These are phyloP conservation scores for Waltergamsia citrina DNA, from an alignment of 2,329 filamentous ascomycete genomes.

Conservation along the genomic window DNA sequence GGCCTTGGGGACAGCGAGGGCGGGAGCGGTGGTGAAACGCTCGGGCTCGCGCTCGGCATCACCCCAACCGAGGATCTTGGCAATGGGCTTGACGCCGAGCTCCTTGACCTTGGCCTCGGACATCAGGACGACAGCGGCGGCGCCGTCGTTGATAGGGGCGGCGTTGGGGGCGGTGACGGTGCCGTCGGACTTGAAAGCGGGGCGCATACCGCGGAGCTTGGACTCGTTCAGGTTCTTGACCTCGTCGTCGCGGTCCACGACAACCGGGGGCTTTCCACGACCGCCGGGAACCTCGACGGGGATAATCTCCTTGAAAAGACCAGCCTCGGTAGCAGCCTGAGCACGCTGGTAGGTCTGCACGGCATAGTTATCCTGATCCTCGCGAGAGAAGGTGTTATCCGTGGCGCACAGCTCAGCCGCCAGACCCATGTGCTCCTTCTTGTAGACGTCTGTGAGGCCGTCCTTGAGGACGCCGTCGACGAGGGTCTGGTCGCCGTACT, in stretches of 20 bases:
- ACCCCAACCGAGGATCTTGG: slow-evolving; percentile 95
- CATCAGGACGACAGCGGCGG: slow-evolving; percentile 83
- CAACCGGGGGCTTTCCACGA: slow-evolving; percentile 78
- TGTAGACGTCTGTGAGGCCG: slow-evolving; percentile 88
- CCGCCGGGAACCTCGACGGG: slow-evolving; percentile 82
- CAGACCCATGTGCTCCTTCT: slow-evolving; percentile 95
- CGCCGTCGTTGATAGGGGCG: slow-evolving; percentile 91
- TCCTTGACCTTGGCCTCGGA: slow-evolving; percentile 92
- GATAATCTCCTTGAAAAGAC: slow-evolving; percentile 81
- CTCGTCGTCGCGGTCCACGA: slow-evolving; percentile 83
- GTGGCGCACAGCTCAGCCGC: slow-evolving; percentile 83
- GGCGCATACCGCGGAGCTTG: slow-evolving; percentile 78
- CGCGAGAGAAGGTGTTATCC: slow-evolving; percentile 72
- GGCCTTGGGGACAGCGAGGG: slow-evolving; percentile 93
- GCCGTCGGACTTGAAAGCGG: slow-evolving; percentile 72
- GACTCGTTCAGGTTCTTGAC: slow-evolving; percentile 86
- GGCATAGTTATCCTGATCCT: slow-evolving; percentile 90
- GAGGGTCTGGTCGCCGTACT: slow-evolving; percentile 85
- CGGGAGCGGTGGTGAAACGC: slow-evolving; percentile 92
- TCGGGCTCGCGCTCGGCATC: slow-evolving; percentile 85
- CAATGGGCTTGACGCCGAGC: slow-evolving; percentile 82
- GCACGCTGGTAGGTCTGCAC: slow-evolving; percentile 93
- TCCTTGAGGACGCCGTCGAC: slow-evolving; percentile 92
- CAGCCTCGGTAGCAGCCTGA: slow-evolving; percentile 72
- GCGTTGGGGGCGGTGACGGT: slow-evolving; percentile 96